Evolutionary conservation across 2,329 filamentous ascomycete genomes (phyloP).

Genomic region (Sporothrix globosa): DNA sequence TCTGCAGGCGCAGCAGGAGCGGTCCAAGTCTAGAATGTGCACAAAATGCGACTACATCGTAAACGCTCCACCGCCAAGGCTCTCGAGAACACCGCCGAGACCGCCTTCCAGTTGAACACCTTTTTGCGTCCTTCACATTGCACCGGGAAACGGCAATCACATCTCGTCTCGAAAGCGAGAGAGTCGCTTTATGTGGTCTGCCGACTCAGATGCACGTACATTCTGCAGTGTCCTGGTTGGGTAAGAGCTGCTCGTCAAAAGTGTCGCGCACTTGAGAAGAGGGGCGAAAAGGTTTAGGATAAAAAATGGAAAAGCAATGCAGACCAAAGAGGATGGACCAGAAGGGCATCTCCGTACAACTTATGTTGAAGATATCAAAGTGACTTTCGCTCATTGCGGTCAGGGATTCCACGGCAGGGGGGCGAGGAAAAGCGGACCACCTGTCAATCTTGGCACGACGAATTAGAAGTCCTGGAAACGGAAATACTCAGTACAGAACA

Average conservation of each 20-base stretch:
- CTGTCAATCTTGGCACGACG: too few relatives aligned
- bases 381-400: too few relatives aligned
- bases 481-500: too few relatives aligned
- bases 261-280: background rate
- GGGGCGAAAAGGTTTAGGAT: background rate
- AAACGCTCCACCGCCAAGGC: background rate
- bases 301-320: background rate
- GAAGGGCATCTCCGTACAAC: background rate
- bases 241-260: background rate
- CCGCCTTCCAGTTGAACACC: background rate
- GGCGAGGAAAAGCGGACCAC: too few relatives aligned
- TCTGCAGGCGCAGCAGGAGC: constrained; percentile 22
- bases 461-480: too few relatives aligned
- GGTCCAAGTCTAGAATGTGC: background rate
- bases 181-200: background rate
- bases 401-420: too few relatives aligned
- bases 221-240: background rate
- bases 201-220: constrained; percentile 8
- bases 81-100: background rate
- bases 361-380: too few relatives aligned
- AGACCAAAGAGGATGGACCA: background rate
- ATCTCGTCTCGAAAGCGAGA: background rate
- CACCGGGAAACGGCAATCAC: constrained; percentile 1
- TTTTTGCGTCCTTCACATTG: background rate
- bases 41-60: background rate